Conservation (phyloP, 441 rosid species). For the Macaranga tanarius region DNA sequence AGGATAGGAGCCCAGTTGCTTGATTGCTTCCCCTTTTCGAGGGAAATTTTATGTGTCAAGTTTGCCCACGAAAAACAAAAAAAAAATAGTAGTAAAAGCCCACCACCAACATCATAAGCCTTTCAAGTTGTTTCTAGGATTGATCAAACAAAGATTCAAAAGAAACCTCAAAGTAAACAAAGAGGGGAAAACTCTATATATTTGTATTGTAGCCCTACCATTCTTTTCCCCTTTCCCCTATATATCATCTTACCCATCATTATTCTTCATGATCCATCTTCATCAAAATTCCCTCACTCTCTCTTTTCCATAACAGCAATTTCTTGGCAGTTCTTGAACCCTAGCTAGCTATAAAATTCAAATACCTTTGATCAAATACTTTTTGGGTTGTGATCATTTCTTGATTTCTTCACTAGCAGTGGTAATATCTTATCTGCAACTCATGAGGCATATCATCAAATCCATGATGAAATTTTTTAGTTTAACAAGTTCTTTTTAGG, state of each 20-base stretch:
- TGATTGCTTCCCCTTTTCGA: slow-evolving; percentile 29
- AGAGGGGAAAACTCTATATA: slow-evolving; percentile 3
- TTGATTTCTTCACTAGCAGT: not conserved
- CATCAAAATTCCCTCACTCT: not conserved
- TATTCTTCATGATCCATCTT: slow-evolving; percentile 13
- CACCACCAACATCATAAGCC: slow-evolving; percentile 27
- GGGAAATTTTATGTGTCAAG: slow-evolving; percentile 22
- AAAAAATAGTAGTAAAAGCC: slow-evolving; percentile 13
- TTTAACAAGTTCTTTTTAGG: slow-evolving; percentile 4
- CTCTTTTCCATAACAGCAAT: not conserved
- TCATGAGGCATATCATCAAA: slow-evolving; percentile 21
- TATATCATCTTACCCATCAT: slow-evolving; percentile 5
- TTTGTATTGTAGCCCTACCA: slow-evolving; percentile 11
- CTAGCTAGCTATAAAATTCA: not conserved
- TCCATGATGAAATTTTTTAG: slow-evolving; percentile 8
- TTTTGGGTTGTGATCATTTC: not conserved
- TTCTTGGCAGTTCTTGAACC: slow-evolving; percentile 13
- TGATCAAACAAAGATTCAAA: slow-evolving; percentile 29
- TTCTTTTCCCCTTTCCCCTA: slow-evolving; percentile 16
- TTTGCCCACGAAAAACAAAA: slow-evolving; percentile 12
- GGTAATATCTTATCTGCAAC: no score
- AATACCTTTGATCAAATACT: not conserved
- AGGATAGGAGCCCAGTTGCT: slow-evolving; percentile 24
- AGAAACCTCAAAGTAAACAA: slow-evolving; percentile 29
- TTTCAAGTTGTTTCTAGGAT: slow-evolving; percentile 33